phyloP scores from a whole-genome alignment of 805 yeast species.

The Hanseniaspora pseudoguilliermondii region DNA sequence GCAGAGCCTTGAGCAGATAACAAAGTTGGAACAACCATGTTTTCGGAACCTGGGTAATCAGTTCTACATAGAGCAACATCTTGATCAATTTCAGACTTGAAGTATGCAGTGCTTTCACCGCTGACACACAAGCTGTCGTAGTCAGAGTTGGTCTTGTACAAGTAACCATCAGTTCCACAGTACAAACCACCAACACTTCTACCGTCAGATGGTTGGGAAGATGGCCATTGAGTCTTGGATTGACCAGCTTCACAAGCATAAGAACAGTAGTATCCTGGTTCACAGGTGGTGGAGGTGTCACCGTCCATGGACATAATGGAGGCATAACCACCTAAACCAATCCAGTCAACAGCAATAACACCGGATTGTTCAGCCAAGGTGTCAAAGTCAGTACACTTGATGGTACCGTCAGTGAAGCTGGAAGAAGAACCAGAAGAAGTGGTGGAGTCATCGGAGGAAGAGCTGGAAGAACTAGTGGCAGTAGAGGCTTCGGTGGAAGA shows the following conservation, averaged over 20 bases:
- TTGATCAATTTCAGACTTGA: constrained; percentile 37
- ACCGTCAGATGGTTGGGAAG: constrained; percentile 52
- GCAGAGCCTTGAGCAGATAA: constrained; percentile 31
- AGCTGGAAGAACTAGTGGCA: constrained; percentile 19
- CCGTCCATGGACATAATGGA: constrained; percentile 31
- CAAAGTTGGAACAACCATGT: constrained; percentile 63
- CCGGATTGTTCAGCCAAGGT: constrained; percentile 43
- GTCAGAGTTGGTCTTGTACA: constrained; percentile 47
- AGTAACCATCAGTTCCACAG: constrained; percentile 45
- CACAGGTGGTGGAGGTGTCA: constrained; percentile 47
- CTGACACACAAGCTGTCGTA: constrained; percentile 48
- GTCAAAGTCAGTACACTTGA: constrained; percentile 58
- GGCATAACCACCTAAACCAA: constrained; percentile 42
- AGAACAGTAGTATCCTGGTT: constrained; percentile 60
- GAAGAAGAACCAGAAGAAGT: constrained; percentile 44
- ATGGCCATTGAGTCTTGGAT: constrained; percentile 74
- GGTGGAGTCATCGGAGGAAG: constrained; percentile 35
- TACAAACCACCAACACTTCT: constrained; percentile 59
- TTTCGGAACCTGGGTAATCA: constrained; percentile 73
- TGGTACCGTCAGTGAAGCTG: constrained; percentile 56
- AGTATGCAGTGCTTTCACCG: constrained; percentile 46
- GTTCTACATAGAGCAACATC: constrained; percentile 61
- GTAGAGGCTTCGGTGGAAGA: constrained; percentile 20
- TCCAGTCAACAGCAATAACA: constrained; percentile 48
- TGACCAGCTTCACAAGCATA: constrained; percentile 70